Evolutionary conservation across 768 basidiomycete genomes (phyloP), one percentile per base, ranked within the genome.

Genomic region (Arthromyces matolae): DNA sequence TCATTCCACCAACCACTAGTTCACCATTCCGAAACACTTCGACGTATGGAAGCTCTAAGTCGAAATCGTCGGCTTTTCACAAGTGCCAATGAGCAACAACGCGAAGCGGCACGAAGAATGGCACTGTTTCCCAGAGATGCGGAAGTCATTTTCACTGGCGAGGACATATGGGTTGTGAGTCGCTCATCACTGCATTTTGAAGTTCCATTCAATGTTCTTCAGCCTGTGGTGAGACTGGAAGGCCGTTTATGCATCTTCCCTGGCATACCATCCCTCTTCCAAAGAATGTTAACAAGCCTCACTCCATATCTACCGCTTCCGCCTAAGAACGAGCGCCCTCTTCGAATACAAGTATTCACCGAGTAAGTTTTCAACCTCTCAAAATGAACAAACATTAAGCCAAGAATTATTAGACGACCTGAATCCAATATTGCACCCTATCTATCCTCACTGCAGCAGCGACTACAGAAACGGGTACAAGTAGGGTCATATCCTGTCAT

Each of bases 171-270:
- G 89, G 93, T 94, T 61, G 86, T 89, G 56, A 56, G 86, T 71
- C 20, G 31, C 40, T 41, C 46, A 5, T 44, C 40, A 16, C 38
- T 3, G 31, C 43, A 28, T 39, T 28, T 37, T 44, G 14, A 31
- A 24, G 14, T 40, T 25, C 48, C 52, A 42, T 47, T 2, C 37
- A 10, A 25, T 56, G 10, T 24, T 24, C 4, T 25, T 18, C 41
- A 90, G 88, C 93, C 93, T 20, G 89, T 96, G 10, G 83, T 95
- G 0, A 77, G 92, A 14, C 72, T 96, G 2, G 80, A 80, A 56
- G 86, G 88, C 19, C 94, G 89, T 68, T 73, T 96, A 13, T 95
- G 91, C 66, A 73, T 97, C 22, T 85, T 97, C 67, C 94, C 94
- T 0, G 94, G 94, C 24, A 90, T 96, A 36, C 94, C 94, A 0